These are phyloP conservation scores for Sporothrix protearum DNA, from an alignment of 2,329 filamentous ascomycete genomes.

Conservation along the genomic window DNA sequence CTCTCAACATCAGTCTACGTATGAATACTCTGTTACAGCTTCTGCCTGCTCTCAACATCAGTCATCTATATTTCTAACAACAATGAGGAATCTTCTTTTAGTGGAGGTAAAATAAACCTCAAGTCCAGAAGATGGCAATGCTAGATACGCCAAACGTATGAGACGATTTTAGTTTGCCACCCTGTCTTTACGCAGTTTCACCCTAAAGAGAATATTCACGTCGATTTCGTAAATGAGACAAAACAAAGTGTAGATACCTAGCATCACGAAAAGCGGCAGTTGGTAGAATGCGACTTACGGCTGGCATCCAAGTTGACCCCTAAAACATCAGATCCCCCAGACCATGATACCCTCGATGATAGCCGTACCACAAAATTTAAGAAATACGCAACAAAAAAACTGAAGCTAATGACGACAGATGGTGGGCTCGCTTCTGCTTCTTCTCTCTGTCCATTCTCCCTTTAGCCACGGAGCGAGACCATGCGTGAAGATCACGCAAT, in stretches of 20 bases:
- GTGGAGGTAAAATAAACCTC: no score
- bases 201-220: no score
- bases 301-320: background rate
- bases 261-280: background rate
- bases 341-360: background rate
- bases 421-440: background rate
- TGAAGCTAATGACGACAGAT: background rate
- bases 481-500: slow-evolving; percentile 22
- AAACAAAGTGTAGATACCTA: background rate
- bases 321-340: slow-evolving; percentile 7
- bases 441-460: slow-evolving; percentile 9
- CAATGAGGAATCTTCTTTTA: background rate
- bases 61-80: background rate
- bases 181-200: no score
- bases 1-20: no score
- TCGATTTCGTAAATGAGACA: no score
- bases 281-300: background rate
- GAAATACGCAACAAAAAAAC: background rate
- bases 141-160: background rate
- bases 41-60: background rate
- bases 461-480: slow-evolving; percentile 16
- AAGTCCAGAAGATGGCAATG: background rate
- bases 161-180: no score
- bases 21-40: background rate
- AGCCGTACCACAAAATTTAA: slow-evolving; percentile 2